Evolutionary conservation across 495 filamentous ascomycete genomes (phyloP).

Genomic region (Talaromyces adpressus): DNA sequence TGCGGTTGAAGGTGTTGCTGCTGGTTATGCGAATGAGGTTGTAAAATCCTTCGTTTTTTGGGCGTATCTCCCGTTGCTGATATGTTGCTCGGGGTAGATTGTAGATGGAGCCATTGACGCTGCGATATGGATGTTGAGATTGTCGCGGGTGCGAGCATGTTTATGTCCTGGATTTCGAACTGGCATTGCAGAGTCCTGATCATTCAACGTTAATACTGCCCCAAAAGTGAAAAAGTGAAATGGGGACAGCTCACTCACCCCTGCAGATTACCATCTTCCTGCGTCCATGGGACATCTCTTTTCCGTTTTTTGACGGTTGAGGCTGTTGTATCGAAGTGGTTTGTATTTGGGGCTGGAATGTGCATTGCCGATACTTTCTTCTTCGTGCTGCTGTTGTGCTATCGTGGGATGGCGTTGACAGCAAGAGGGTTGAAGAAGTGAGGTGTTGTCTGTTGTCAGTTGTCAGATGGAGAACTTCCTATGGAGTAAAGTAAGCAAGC

Average conservation of each 20-base stretch:
- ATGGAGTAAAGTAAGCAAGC: not conserved
- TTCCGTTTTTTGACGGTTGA: not conserved
- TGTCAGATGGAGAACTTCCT: not conserved
- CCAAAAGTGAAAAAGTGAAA: not conserved
- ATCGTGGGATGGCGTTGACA: not conserved
- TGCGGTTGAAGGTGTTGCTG: not conserved
- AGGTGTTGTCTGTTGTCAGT: not conserved
- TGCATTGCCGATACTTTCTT: not conserved
- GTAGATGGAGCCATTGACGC: slow-evolving; percentile 6
- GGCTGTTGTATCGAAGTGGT: not conserved
- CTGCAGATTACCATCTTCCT: not conserved
- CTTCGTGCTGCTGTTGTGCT: not conserved
- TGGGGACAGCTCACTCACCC: not conserved
- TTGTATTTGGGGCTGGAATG: not conserved
- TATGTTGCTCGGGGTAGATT: not conserved
- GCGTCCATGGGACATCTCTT: slow-evolving; percentile 1
- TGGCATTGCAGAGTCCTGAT: not conserved
- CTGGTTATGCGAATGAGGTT: not conserved
- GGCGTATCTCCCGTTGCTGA: not conserved
- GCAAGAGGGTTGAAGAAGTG: not conserved
- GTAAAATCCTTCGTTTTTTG: slow-evolving; percentile 3
- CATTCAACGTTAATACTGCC: not conserved
- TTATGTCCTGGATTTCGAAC: slow-evolving; percentile 6
- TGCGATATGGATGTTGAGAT: not conserved
- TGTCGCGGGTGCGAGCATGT: slow-evolving; percentile 6